Base-by-base conservation (phyloP, 257 asterid species). In the Coffea eugenioides region DNA sequence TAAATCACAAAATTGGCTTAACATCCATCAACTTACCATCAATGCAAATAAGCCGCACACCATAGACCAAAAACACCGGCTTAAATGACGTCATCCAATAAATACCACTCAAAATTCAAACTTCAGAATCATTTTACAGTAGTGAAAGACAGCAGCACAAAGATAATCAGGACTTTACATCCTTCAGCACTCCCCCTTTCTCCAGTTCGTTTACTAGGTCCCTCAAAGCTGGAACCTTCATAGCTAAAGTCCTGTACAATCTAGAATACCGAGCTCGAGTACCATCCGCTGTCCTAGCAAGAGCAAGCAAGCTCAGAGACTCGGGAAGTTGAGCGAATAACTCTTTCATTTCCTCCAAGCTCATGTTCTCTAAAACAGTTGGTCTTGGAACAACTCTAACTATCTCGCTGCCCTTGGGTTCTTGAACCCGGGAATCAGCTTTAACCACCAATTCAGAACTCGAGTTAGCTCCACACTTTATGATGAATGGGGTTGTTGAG, bases 181-280 rank as follows among this genome's bases (percentile, higher is more conserved):
- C 98, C 89, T 89, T 93, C 16, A 93, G 86, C 39, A 90, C 87
- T 67, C 98, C 98, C 48, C 97, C 97, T 84, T 90, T 94, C 87
- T 94, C 98, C 59, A 94, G 98, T 75, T 96, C 98, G 52, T 85
- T 91, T 75, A 92, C 95, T 14, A 96, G 88, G 82, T 96, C 99
- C 90, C 92, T 91, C 79, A 96, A 80, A 23, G 97, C 98, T 25
- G 99, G 99, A 82, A 96, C 97, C 89, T 94, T 96, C 97, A 90
- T 90, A 80, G 98, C 97, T 74, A 96, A 87, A 76, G 98, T 96
- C 85, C 98, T 87, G 87, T 91, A 96, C 87, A 96, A 79, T 86
- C 99, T 89, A 10, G 97, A 94, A 85, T 91, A 96, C n/a, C 99
- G 86, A 77, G 99, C 99, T n/a, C 97, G 88, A 65, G 99, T 96